Percentiles rank a stretch among this genome's conserved stretches.
Evolutionary conservation across 2,329 filamentous ascomycete species (phyloP).

Genomic region (Ophiostoma montium): DNA sequence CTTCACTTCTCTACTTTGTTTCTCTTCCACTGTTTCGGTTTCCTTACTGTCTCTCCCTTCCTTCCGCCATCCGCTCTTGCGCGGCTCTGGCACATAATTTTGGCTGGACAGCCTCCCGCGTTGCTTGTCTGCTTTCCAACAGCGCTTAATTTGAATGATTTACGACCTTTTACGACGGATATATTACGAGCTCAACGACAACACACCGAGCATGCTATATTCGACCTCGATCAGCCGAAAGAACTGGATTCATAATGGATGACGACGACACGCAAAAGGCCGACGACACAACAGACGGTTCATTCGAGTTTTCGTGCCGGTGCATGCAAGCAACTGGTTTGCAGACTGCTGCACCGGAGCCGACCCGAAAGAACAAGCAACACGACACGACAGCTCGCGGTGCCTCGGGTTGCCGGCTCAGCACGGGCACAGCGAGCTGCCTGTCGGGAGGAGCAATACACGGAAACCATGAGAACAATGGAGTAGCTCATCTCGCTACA

Average conservation of each 20-base stretch:
- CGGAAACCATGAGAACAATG: not conserved
- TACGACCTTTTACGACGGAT: conserved; percentile 11
- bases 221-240: not conserved
- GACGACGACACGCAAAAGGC: conserved; percentile 1
- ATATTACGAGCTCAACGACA: conserved; percentile 8
- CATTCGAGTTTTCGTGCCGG: not conserved
- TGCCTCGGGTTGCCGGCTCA: not conserved
- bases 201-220: conserved; percentile 2
- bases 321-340: conserved; percentile 5
- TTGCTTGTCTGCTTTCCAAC: not conserved
- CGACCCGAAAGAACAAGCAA: too few species aligned
- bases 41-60: too few species aligned
- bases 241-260: conserved; percentile 3
- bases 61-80: conserved; percentile 9
- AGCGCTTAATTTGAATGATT: conserved; percentile 9
- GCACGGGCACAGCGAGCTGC: not conserved
- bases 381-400: not conserved
- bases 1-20: conserved; percentile 1
- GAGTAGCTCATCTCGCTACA: conserved; percentile 13
- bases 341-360: too few species aligned
- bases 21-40: too few species aligned
- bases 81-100: not conserved
- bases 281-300: not conserved
- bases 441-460: too few species aligned
- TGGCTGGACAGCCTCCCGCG: too few species aligned